phyloP scores from a whole-genome alignment of 371 early-diverging fungal genomes.

The Batkoa obscura region DNA sequence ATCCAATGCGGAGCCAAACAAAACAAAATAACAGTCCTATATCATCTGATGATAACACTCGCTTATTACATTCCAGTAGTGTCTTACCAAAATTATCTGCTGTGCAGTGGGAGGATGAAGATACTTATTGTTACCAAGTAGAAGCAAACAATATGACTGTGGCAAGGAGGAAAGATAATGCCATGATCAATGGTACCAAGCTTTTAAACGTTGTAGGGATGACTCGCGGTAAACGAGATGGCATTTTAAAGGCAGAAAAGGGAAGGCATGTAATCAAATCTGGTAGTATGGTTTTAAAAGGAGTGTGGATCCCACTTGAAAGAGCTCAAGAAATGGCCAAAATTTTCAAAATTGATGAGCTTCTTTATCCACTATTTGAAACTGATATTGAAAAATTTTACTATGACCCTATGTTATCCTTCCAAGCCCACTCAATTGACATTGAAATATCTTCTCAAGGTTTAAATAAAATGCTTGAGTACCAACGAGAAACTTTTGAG shows the following conservation, averaged over 20 bases:
- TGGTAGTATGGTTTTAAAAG: conserved; percentile 75
- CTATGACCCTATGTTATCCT: conserved; percentile 6
- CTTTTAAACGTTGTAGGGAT: conserved; percentile 67
- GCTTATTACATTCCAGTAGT: too few species aligned
- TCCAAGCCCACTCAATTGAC: conserved; percentile 6
- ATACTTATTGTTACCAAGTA: conserved; percentile 57
- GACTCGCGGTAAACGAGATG: conserved; percentile 76
- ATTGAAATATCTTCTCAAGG: conserved; percentile 4
- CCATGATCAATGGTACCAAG: conserved; percentile 74
- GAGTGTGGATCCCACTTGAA: conserved; percentile 40
- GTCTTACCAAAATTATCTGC: conserved; percentile 33
- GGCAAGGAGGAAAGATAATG: conserved; percentile 52
- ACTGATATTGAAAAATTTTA: conserved; percentile 28
- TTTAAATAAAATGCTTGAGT: conserved; percentile 7
- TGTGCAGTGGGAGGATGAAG: conserved; percentile 69
- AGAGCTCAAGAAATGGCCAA: conserved; percentile 10
- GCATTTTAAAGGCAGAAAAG: conserved; percentile 70
- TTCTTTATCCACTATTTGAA: conserved; percentile 50
- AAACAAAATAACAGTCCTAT: too few species aligned
- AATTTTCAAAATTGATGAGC: conserved; percentile 35
- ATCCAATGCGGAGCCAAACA: too few species aligned
- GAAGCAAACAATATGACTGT: conserved; percentile 58
- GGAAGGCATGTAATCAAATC: conserved; percentile 73
- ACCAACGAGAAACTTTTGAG: too few species aligned
- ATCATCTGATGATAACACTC: too few species aligned